Evolutionary conservation across 106 monocot species (phyloP), one percentile per base, ranked within the genome.

Genomic region (Alisma plantagoaquatica): DNA sequence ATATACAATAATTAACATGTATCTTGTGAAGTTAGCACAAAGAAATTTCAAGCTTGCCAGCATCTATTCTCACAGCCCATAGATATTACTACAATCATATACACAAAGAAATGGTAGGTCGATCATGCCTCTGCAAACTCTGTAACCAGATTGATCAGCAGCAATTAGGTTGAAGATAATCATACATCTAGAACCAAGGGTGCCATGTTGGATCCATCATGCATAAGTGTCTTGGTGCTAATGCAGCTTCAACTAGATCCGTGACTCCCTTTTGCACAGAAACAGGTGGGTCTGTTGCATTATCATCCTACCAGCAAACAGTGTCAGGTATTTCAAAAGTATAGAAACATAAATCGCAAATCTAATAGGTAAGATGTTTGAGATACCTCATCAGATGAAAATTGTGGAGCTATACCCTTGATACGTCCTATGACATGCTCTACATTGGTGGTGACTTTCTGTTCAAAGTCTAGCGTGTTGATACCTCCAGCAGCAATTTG

Each of bases 131-230:
- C n/a, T n/a, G n/a, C n/a, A n/a, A n/a, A n/a, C n/a, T n/a, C n/a
- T n/a, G n/a, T n/a, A n/a, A n/a, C n/a, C n/a, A n/a, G n/a, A n/a
- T n/a, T n/a, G n/a, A n/a, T n/a, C n/a, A n/a, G n/a, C n/a, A n/a
- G n/a, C n/a, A n/a, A n/a, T n/a, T n/a, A n/a, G n/a, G n/a, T n/a
- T n/a, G n/a, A n/a, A n/a, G n/a, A n/a, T n/a, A n/a, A n/a, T n/a
- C n/a, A n/a, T n/a, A n/a, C n/a, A n/a, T n/a, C n/a, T 54, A 96
- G 73, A 96, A 96, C 96, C 96, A 96, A 25, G 96, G 88, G 53
- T 96, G 96, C 96, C 96, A 96, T 24, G 96, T 96, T 7, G 96
- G 88, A 60, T 96, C 96, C 96, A 96, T 96, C 96, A 96, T 96
- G 81, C 96, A 96, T 51, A 96, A 64, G 54, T 78, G 88, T 60